Evolutionary conservation across 2,329 filamentous ascomycete genomes (phyloP), one percentile per base, ranked within the genome.

Genomic region (Aureobasidium mangrovei): DNA sequence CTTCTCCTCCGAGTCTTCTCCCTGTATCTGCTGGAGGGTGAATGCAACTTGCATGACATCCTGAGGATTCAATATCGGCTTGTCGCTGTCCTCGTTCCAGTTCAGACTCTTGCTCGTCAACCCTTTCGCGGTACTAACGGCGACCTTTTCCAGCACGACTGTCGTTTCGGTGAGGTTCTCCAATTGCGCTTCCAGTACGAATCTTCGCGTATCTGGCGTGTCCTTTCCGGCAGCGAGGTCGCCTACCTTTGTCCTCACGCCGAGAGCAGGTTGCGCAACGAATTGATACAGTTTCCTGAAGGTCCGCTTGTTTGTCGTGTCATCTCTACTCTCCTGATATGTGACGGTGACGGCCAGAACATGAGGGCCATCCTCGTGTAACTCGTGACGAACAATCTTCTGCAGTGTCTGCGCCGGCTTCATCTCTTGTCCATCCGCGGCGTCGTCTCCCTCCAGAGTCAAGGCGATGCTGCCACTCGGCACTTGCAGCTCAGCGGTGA

Each of bases 221-320:
- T 71, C 62, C 2, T 73, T 68, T 40, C 77, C 65, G 33, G 48
- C 32, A 24, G 44, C 40, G 54, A 88, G 65, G 49, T 83, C 77
- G 3, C 86, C 87, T 3, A 89, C 81, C 69, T 97, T 98, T 0
- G 91, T 96, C 59, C 91, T 78, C 56, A 98, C 91, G 59, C 91
- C 88, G 61, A 98, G 75, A 57, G 90, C 86, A 38, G 88, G 83
- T 73, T 95, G 91, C 66, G 91, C 93, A 54, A 94, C 84, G 66
- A 98, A 98, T 69, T 97, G 93, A 69, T 97, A 98, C 57, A 98
- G 74, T 72, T 97, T 97, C 60, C 91, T 78, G 67, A 97, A 97
- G 7, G 89, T 95, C 57, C 93, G 77, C 36, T 87, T 85, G 47
- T 88, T 80, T 26, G 77, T 76, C 58, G 72, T 68, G 31, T 66